Evolutionary conservation across 805 yeast genomes (phyloP), one percentile per base, ranked within the genome.

Genomic region (Schwanniomyces sp.): DNA sequence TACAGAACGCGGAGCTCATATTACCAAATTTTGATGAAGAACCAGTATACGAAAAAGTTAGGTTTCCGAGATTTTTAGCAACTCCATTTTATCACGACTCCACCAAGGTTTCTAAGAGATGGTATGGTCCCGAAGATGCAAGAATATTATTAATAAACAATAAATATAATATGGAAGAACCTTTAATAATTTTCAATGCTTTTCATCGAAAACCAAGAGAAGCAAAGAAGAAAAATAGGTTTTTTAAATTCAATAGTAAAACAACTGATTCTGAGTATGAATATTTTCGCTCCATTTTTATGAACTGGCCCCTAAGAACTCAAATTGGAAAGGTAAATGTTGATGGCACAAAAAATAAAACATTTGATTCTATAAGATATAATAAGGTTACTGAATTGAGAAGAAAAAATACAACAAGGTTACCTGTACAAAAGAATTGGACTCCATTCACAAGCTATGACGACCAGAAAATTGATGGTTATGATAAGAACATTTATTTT

Each of bases 341-440:
- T 21, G 67, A 66, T 21, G 67, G 61, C 2, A 16, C 47, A 1
- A 34, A 52, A 2, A 47, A 53, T 41, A 21, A 43, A 7, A 42
- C 41, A 10, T 55, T 46, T 32, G 62, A 63, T 43, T 29, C 45
- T 10, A 46, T 43, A 7, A 29, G 51, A 2, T 66, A 60, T 47
- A 58, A 42, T 21, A 61, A 52, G 46, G 58, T 56, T 3, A 39
- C 48, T 10, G 68, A 63, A 42, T 51, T 66, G 34, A 45, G 57
- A 37, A 49, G 62, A 26, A 37, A 39, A 10, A 53, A 18, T 10
- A 10, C 29, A n/a, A 17, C 24, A 26, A 43, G 45, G 16, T 25
- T 43, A 12, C n/a, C 21, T 4, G 40, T 34, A 2, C 45, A 43
- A 43, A 71, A 71, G 49, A 71, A 71, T 52, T 72, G 76, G 76